Percentiles rank a stretch among this genome's conserved stretches.
phyloP scores from a whole-genome alignment of 2,329 filamentous ascomycete genomes.

The Fonsecaea pedrosoi region DNA sequence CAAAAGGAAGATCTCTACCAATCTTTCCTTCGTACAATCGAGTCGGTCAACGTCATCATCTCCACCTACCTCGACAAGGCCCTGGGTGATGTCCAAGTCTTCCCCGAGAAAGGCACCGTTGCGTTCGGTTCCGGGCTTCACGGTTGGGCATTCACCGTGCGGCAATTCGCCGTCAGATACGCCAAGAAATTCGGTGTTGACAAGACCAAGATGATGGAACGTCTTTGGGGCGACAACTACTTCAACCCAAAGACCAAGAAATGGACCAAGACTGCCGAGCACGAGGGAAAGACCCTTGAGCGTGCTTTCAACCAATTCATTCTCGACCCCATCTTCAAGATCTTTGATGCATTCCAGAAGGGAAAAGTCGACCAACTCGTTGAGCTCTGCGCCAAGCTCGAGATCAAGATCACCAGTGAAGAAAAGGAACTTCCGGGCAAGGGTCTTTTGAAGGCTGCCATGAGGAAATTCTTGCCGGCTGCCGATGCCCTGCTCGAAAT shows the following conservation, averaged over 20 bases:
- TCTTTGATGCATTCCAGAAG: slow-evolving; percentile 96
- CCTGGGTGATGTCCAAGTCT: slow-evolving; percentile 97
- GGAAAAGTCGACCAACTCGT: slow-evolving; percentile 94
- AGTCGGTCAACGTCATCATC: slow-evolving; percentile 99
- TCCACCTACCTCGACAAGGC: slow-evolving; percentile 97
- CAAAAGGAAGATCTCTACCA: slow-evolving; percentile 99
- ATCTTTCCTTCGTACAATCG: slow-evolving; percentile 98
- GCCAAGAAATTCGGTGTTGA: slow-evolving; percentile 99
- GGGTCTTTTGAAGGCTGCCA: slow-evolving; percentile 95
- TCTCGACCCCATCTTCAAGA: slow-evolving; percentile 99
- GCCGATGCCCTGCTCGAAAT: slow-evolving; percentile 98
- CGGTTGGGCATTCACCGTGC: slow-evolving; percentile 99
- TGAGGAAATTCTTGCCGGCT: slow-evolving; percentile 98
- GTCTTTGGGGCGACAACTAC: slow-evolving; percentile 99
- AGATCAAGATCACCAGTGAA: slow-evolving; percentile 85
- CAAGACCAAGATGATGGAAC: slow-evolving; percentile 99
- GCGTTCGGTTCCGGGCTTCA: slow-evolving; percentile 99
- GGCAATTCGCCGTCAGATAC: slow-evolving; percentile 94
- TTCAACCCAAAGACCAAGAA: slow-evolving; percentile 99
- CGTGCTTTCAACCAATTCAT: slow-evolving; percentile 99
- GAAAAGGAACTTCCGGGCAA: slow-evolving; percentile 97
- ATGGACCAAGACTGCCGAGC: slow-evolving; percentile 87
- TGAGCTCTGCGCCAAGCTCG: slow-evolving; percentile 86
- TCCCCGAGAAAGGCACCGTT: slow-evolving; percentile 96
- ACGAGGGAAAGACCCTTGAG: slow-evolving; percentile 89